phyloP scores from a whole-genome alignment of 2,329 filamentous ascomycete genomes.

The Keithomyces neogunnii region DNA sequence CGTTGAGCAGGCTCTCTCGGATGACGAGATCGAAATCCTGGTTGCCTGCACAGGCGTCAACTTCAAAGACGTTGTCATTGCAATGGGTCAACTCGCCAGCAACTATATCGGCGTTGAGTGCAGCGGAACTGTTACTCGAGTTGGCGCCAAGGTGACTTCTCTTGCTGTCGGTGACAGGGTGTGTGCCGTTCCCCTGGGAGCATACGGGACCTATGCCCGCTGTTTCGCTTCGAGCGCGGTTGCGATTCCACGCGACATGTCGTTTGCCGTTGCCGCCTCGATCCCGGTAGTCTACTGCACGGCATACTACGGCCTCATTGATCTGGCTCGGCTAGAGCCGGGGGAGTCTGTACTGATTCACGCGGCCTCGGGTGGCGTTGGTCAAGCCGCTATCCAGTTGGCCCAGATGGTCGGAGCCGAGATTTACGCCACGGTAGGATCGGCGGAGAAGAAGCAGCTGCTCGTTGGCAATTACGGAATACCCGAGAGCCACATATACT shows the following conservation, averaged over 20 bases:
- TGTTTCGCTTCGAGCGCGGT: constrained; percentile 24
- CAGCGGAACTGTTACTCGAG: constrained; percentile 29
- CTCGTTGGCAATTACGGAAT: constrained; percentile 18
- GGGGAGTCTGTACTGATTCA: constrained; percentile 21
- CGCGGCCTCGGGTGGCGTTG: constrained; percentile 20
- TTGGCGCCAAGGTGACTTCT: constrained; percentile 52
- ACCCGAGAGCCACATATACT: constrained; percentile 8
- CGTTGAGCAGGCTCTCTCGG: constrained; percentile 17
- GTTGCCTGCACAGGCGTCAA: constrained; percentile 36
- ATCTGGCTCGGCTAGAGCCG: constrained; percentile 17
- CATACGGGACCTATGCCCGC: constrained; percentile 24
- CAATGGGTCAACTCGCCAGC: constrained; percentile 28
- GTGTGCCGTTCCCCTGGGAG: constrained; percentile 36
- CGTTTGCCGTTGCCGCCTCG: constrained; percentile 3
- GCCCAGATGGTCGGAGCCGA: constrained; percentile 10
- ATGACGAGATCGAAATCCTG: constrained; percentile 32
- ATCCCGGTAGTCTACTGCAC: constrained; percentile 18
- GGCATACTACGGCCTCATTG: constrained; percentile 22
- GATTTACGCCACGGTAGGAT: constrained; percentile 24
- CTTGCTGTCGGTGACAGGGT: constrained; percentile 67
- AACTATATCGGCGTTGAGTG: constrained; percentile 30
- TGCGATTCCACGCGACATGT: constrained; percentile 27
- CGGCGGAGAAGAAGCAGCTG: constrained; percentile 18
- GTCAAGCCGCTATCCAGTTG: constrained; percentile 20
- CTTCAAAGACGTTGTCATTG: constrained; percentile 36